These are phyloP conservation scores for Lenzites betulinus DNA, from an alignment of 768 basidiomycete genomes.

Conservation along the genomic window DNA sequence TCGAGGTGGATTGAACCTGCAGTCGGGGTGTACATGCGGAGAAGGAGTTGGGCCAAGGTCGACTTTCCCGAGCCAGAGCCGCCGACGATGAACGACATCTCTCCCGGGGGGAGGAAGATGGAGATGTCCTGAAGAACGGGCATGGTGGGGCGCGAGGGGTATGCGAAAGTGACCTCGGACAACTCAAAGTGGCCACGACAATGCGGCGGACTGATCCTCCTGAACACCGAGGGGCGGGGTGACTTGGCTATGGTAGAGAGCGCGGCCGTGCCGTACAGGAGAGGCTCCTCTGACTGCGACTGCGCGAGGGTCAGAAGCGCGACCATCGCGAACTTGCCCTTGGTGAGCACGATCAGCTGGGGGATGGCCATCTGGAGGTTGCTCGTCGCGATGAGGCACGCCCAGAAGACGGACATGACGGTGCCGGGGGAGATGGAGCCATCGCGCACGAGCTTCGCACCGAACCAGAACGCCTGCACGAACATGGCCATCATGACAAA, in stretches of 20 bases:
- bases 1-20: constrained; percentile 76
- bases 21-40: constrained; percentile 72
- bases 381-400: constrained; percentile 85
- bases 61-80: constrained; percentile 80
- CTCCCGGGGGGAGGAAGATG: constrained; percentile 69
- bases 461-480: constrained; percentile 97
- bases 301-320: constrained; percentile 64
- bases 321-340: constrained; percentile 83
- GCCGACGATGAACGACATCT: constrained; percentile 81
- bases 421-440: constrained; percentile 69
- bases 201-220: constrained; percentile 62
- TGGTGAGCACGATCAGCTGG: constrained; percentile 71
- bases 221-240: constrained; percentile 38
- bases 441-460: constrained; percentile 82
- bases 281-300: constrained; percentile 28
- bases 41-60: constrained; percentile 62
- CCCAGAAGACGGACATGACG: constrained; percentile 99
- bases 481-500: constrained; percentile 92
- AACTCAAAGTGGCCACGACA: constrained; percentile 75
- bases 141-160: constrained; percentile 68
- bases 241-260: constrained; percentile 22
- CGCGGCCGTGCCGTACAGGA: constrained; percentile 21
- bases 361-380: constrained; percentile 90
- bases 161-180: constrained; percentile 63
- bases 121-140: constrained; percentile 59